These are phyloP conservation scores for Curvularia lunata DNA, from an alignment of 2,329 filamentous ascomycete genomes.

Conservation along the genomic window DNA sequence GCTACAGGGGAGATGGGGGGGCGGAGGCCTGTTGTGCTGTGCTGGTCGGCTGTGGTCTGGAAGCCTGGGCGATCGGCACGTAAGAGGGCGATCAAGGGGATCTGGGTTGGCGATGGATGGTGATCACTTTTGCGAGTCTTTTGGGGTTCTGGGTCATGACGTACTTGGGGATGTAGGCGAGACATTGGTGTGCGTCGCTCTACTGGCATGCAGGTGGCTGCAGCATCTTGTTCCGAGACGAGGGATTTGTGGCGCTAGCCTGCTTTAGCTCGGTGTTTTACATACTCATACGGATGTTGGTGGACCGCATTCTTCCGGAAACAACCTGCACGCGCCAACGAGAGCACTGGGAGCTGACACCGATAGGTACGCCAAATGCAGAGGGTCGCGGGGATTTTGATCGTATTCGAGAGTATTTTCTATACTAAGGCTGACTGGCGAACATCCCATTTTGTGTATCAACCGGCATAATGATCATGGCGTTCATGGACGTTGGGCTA, in stretches of 20 bases:
- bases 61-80: constrained; percentile 9
- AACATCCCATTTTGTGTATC: constrained; percentile 21
- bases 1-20: no score
- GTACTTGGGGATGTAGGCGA: neutral
- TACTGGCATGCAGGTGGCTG: neutral
- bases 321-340: neutral
- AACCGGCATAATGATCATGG: constrained; percentile 22
- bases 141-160: neutral
- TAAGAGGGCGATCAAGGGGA: constrained; percentile 3
- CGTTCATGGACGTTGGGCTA: constrained; percentile 20
- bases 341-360: neutral
- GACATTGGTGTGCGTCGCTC: neutral
- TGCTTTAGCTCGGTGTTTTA: neutral
- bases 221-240: neutral
- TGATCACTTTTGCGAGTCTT: no score
- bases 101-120: neutral
- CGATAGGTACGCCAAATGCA: neutral
- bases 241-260: neutral
- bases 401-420: constrained; percentile 2
- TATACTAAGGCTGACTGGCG: constrained; percentile 11
- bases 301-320: neutral
- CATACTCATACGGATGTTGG: neutral
- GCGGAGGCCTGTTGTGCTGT: no score
- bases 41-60: no score
- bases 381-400: neutral